phyloP scores from a whole-genome alignment of 2,329 filamentous ascomycete species.

The Seiridium unicorne region DNA sequence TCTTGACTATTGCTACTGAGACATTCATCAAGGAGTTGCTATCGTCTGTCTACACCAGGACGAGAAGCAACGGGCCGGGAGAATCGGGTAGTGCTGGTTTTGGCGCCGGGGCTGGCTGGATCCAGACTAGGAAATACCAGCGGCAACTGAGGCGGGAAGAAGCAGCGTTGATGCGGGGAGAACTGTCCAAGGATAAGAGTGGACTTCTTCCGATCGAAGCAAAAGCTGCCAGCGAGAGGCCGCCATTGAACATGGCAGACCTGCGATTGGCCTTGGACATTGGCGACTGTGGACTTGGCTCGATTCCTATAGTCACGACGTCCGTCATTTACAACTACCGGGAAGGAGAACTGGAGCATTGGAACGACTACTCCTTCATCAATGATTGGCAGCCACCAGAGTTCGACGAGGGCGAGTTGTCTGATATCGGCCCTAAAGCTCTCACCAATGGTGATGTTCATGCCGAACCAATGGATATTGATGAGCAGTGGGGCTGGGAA shows the following conservation, averaged over 20 bases:
- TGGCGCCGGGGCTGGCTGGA: conserved; percentile 65
- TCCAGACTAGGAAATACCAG: conserved; percentile 78
- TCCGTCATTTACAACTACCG: conserved; percentile 69
- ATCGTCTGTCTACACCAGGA: conserved; percentile 61
- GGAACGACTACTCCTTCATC: conserved; percentile 58
- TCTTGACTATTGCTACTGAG: conserved; percentile 65
- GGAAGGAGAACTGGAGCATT: conserved; percentile 73
- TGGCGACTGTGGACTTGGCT: conserved; percentile 71
- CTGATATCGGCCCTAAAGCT: conserved; percentile 30
- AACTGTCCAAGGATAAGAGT: conserved; percentile 70
- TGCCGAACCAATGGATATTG: conserved; percentile 58
- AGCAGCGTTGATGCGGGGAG: conserved; percentile 68
- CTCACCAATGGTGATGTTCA: conserved; percentile 47
- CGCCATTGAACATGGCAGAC: conserved; percentile 75
- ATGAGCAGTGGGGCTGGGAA: conserved; percentile 55
- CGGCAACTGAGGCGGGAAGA: conserved; percentile 76
- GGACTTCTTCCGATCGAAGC: conserved; percentile 80
- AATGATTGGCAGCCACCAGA: conserved; percentile 31
- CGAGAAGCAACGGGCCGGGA: conserved; percentile 63
- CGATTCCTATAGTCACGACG: conserved; percentile 74
- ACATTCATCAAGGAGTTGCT: conserved; percentile 67
- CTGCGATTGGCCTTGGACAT: conserved; percentile 73
- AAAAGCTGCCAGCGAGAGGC: conserved; percentile 69
- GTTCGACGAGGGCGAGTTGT: conserved; percentile 28
- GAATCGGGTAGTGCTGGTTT: conserved; percentile 61